phyloP scores from a whole-genome alignment of 441 rosid species.

The Biscutella laevigata region DNA sequence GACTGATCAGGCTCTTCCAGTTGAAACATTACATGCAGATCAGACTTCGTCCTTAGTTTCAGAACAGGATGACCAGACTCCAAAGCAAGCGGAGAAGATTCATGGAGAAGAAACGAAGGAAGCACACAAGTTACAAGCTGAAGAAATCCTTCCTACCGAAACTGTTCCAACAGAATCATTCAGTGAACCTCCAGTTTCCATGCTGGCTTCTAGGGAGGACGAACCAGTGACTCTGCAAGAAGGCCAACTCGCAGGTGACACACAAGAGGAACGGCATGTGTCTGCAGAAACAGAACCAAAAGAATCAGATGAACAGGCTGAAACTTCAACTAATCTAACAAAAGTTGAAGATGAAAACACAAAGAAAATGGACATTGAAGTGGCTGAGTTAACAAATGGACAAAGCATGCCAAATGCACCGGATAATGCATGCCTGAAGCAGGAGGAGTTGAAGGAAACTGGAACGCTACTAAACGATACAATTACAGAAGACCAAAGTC shows the following conservation, averaged over 20 bases:
- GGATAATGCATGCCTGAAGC: too few relatives aligned
- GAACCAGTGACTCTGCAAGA: slow-evolving; percentile 24
- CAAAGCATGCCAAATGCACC: too few relatives aligned
- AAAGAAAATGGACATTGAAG: slow-evolving; percentile 8
- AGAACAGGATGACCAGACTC: slow-evolving; percentile 12
- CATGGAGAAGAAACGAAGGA: slow-evolving; percentile 19
- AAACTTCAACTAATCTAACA: slow-evolving; percentile 5
- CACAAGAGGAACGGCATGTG: slow-evolving; percentile 10
- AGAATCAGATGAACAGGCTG: slow-evolving; percentile 16
- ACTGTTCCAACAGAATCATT: slow-evolving; percentile 5
- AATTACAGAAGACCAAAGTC: too few relatives aligned
- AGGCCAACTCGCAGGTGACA: slow-evolving; percentile 17
- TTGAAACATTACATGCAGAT: slow-evolving; percentile 2
- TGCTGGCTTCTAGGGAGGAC: slow-evolving; percentile 16
- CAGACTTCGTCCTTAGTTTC: slow-evolving; percentile 14
- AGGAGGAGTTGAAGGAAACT: too few relatives aligned
- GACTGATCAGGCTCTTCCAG: slow-evolving; percentile 5
- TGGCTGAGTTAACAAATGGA: slow-evolving; percentile 21
- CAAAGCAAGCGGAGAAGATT: neutral
- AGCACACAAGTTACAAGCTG: slow-evolving; percentile 12
- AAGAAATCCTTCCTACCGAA: slow-evolving; percentile 4
- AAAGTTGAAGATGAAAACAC: slow-evolving; percentile 18
- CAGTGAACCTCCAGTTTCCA: slow-evolving; percentile 14
- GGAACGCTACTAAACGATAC: too few relatives aligned
- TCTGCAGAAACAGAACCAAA: slow-evolving; percentile 10